These are phyloP conservation scores for Crucihimalaya himalaica DNA, from an alignment of 345 rosid genomes.

Conservation along the genomic window DNA sequence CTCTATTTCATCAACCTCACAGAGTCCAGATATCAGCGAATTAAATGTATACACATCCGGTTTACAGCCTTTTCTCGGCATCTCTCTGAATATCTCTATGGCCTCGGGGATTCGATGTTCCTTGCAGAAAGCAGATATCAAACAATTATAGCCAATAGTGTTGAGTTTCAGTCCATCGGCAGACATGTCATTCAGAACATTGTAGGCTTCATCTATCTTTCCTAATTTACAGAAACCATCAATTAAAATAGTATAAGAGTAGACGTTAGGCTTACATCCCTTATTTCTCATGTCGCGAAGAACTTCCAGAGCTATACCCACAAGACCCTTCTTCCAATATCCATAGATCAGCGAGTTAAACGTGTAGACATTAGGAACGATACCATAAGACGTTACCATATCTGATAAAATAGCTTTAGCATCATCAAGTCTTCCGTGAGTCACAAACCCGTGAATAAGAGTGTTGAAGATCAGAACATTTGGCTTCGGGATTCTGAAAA, in stretches of 20 bases:
- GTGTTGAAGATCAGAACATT: conserved; percentile 63
- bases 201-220: conserved; percentile 51
- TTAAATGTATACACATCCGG: conserved; percentile 82
- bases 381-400: conserved; percentile 42
- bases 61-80: conserved; percentile 75
- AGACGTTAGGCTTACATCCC: conserved; percentile 65
- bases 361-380: conserved; percentile 60
- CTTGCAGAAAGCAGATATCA: conserved; percentile 67
- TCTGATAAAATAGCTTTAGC: conserved; percentile 55
- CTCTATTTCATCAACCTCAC: conserved; percentile 57
- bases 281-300: conserved; percentile 50
- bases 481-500: conserved; percentile 50
- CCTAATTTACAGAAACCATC: conserved; percentile 75
- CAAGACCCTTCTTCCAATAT: conserved; percentile 65
- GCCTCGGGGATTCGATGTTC: conserved; percentile 59
- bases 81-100: conserved; percentile 52
- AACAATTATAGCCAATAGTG: conserved; percentile 72
- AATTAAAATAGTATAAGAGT: conserved; percentile 64
- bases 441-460: conserved; percentile 72
- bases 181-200: conserved; percentile 55
- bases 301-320: conserved; percentile 63
- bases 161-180: conserved; percentile 59
- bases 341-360: conserved; percentile 69
- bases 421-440: conserved; percentile 58
- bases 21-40: conserved; percentile 68